These are phyloP conservation scores for Tilletia setariae DNA, from an alignment of 1,284 basidiomycete genomes.

Conservation along the genomic window DNA sequence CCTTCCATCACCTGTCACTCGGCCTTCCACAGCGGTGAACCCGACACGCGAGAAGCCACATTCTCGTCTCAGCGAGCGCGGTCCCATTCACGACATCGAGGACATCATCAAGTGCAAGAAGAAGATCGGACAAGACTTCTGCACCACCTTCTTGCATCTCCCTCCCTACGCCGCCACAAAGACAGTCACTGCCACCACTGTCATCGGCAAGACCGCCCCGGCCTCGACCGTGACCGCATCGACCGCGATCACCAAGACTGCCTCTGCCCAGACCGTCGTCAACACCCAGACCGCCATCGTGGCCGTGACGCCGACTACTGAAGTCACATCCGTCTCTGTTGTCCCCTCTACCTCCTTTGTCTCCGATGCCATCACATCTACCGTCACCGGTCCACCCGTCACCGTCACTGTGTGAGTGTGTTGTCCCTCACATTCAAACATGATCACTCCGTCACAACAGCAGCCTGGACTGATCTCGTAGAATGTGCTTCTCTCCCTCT, in stretches of 20 bases:
- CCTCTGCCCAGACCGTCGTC: not conserved
- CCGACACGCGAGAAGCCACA: too few relatives aligned
- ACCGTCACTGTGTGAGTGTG: too few relatives aligned
- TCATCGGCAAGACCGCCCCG: not conserved
- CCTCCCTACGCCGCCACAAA: slow-evolving; percentile 4
- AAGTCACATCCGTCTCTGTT: too few relatives aligned
- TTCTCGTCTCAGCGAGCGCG: too few relatives aligned
- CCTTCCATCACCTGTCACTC: too few relatives aligned
- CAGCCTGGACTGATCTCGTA: too few relatives aligned
- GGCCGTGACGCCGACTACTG: not conserved
- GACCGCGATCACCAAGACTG: not conserved
- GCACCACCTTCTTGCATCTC: not conserved
- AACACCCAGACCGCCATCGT: not conserved
- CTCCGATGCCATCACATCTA: not conserved
- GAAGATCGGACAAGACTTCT: too few relatives aligned
- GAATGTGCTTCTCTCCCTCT: too few relatives aligned
- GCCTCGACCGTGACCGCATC: not conserved
- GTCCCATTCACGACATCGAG: not conserved
- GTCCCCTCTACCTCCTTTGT: not conserved
- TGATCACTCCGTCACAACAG: too few relatives aligned
- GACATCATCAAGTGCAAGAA: not conserved
- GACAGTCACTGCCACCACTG: not conserved
- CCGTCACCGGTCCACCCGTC: not conserved
- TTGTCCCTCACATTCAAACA: too few relatives aligned
- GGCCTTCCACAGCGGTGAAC: too few relatives aligned